Evolutionary conservation across 768 basidiomycete species (phyloP).

Genomic region (Trametes cingulata): DNA sequence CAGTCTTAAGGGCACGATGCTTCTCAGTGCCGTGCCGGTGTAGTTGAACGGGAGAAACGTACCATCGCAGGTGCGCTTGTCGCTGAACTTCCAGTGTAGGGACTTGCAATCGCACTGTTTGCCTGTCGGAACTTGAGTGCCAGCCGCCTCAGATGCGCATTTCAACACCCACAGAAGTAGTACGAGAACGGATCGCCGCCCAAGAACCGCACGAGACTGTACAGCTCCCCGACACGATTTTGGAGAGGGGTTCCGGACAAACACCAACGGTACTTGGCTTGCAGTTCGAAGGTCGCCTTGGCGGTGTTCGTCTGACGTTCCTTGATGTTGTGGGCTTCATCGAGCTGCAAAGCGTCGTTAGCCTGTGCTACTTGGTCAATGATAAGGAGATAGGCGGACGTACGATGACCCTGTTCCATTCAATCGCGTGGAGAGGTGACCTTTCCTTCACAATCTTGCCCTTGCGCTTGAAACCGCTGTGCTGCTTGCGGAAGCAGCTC

Average conservation of each 20-base stretch:
- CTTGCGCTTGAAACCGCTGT: constrained; percentile 88
- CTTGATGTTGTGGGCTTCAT: constrained; percentile 98
- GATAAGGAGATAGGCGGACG: constrained; percentile 29
- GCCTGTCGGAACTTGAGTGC: constrained; percentile 44
- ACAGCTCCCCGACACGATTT: constrained; percentile 98
- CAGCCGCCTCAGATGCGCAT: too few relatives aligned
- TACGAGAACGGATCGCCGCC: constrained; percentile 92
- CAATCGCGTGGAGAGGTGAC: constrained; percentile 78
- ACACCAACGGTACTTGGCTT: constrained; percentile 87
- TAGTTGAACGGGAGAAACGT: too few relatives aligned
- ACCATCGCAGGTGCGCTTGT: constrained; percentile 86
- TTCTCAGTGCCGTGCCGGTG: too few relatives aligned
- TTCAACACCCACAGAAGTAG: constrained; percentile 69
- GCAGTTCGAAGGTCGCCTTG: constrained; percentile 91
- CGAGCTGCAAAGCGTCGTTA: constrained; percentile 51
- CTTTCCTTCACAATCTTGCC: constrained; percentile 83
- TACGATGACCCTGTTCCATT: constrained; percentile 83
- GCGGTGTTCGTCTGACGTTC: constrained; percentile 94
- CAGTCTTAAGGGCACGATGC: too few relatives aligned
- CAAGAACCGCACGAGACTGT: constrained; percentile 89
- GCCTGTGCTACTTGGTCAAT: background rate
- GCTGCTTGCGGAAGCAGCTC: constrained; percentile 90
- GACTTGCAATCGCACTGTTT: constrained; percentile 94
- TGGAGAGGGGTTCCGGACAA: constrained; percentile 95
- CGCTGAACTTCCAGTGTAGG: constrained; percentile 89